Evolutionary conservation across 2,329 filamentous ascomycete genomes (phyloP).

Genomic region (Hirsutella minnesotensis): DNA sequence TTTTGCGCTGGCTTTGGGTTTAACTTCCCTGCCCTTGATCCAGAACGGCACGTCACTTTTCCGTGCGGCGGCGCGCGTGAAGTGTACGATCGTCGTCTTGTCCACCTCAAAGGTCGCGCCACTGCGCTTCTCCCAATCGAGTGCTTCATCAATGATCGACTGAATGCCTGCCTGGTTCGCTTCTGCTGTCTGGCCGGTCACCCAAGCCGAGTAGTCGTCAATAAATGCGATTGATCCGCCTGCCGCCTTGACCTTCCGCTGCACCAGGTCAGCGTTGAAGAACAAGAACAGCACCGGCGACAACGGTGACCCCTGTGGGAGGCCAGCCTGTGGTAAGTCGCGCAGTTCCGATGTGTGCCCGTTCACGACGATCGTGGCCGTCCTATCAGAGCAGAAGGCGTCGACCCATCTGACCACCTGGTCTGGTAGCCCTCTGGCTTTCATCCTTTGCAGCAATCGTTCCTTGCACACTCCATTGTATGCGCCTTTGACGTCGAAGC

Average conservation of each 20-base stretch:
- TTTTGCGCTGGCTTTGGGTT: conserved; percentile 5
- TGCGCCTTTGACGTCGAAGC: no score
- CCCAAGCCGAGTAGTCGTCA: conserved; percentile 1
- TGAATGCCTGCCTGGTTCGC: conserved; percentile 12
- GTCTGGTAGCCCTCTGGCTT: conserved; percentile 7
- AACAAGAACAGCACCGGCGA: conserved; percentile 17
- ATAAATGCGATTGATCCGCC: conserved; percentile 5
- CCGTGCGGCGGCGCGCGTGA: conserved; percentile 6
- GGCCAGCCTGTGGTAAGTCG: neutral
- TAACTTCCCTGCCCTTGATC: conserved; percentile 3
- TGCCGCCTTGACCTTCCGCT: conserved; percentile 13
- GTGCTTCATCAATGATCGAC: conserved; percentile 10
- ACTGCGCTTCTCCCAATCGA: conserved; percentile 13
- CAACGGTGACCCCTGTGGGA: conserved; percentile 3
- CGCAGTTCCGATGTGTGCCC: neutral
- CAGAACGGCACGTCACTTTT: neutral
- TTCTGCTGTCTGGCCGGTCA: conserved; percentile 10
- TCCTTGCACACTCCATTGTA: conserved; percentile 8
- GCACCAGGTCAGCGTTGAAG: conserved; percentile 24
- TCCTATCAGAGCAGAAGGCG: conserved; percentile 5
- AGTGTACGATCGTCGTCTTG: conserved; percentile 14
- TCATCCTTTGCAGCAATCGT: conserved; percentile 5
- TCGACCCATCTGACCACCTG: conserved; percentile 5
- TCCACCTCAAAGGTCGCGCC: conserved; percentile 13
- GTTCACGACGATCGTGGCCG: neutral